These are phyloP conservation scores for Samsoniella hepiali DNA, from an alignment of 2,329 filamentous ascomycete genomes.

Conservation along the genomic window DNA sequence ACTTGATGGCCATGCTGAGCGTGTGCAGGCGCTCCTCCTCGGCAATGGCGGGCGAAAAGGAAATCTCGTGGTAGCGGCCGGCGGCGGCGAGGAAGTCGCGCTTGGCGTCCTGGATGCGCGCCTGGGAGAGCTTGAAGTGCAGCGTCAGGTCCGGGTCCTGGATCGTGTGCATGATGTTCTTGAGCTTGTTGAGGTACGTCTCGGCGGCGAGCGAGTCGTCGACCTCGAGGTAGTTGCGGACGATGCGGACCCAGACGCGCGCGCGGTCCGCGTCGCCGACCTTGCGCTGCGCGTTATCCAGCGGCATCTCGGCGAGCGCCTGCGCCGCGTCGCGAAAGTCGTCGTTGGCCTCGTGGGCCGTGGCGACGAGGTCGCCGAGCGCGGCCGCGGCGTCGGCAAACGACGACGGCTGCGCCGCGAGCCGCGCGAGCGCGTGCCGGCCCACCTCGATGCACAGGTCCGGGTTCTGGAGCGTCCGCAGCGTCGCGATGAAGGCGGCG, in stretches of 20 bases:
- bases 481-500: constrained; percentile 59
- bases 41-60: constrained; percentile 71
- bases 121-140: constrained; percentile 87
- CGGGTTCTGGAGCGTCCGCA: constrained; percentile 57
- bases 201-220: constrained; percentile 86
- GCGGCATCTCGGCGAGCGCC: constrained; percentile 75
- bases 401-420: constrained; percentile 59
- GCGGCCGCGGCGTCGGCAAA: constrained; percentile 82
- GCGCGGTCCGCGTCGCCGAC: constrained; percentile 81
- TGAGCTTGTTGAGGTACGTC: constrained; percentile 88
- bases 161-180: constrained; percentile 82
- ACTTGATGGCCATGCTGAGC: constrained; percentile 82
- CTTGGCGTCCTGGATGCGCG: constrained; percentile 87
- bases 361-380: constrained; percentile 76
- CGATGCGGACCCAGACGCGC: constrained; percentile 86
- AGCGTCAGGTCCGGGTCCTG: constrained; percentile 70
- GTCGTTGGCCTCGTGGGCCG: constrained; percentile 77
- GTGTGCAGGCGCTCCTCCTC: constrained; percentile 84
- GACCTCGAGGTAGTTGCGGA: constrained; percentile 88
- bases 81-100: constrained; percentile 85
- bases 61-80: constrained; percentile 83
- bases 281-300: constrained; percentile 84
- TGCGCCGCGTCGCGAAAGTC: constrained; percentile 78
- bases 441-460: constrained; percentile 74
- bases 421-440: constrained; percentile 64